phyloP scores from a whole-genome alignment of 2,329 filamentous ascomycete genomes.

The Ceratocystis colombiana region DNA sequence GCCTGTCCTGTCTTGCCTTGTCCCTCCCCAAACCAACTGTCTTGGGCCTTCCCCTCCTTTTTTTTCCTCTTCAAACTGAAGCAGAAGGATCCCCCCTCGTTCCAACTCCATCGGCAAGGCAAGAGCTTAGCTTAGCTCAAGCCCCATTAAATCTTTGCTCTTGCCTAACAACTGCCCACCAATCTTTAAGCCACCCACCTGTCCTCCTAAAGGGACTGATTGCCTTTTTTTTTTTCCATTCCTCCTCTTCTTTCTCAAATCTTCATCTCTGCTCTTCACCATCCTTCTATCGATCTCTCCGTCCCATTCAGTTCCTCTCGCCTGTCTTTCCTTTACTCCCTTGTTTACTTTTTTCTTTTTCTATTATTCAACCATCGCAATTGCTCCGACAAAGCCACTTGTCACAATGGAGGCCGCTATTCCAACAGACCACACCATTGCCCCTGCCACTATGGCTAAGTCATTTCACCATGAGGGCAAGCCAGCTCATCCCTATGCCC shows the following conservation, averaged over 20 bases:
- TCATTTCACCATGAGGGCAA: constrained; percentile 25
- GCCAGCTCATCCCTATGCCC: not conserved
- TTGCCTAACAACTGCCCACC: constrained; percentile 4
- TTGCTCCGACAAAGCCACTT: constrained; percentile 3
- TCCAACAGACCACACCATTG: constrained; percentile 24
- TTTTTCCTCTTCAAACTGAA: constrained; percentile 1
- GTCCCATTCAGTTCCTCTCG: not conserved
- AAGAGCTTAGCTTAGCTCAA: constrained; percentile 9
- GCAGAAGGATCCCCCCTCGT: constrained; percentile 2
- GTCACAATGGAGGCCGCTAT: constrained; percentile 19
- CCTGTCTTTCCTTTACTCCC: not conserved
- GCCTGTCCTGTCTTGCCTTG: not conserved
- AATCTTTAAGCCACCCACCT: constrained; percentile 7
- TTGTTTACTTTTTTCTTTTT: not conserved
- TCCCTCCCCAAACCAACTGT: constrained; percentile 1
- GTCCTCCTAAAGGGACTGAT: not conserved
- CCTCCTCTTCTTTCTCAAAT: not conserved
- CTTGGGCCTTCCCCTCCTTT: constrained; percentile 1
- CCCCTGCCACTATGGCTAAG: constrained; percentile 24
- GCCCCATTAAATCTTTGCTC: constrained; percentile 15
- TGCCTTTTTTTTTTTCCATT: not conserved
- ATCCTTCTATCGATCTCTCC: not conserved
- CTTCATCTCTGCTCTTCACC: not conserved
- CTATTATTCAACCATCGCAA: not conserved
- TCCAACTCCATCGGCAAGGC: constrained; percentile 13